A percentile compares a stretch with the other conserved stretches of the same genome.
Evolutionary conservation across 1,284 basidiomycete species (phyloP).

Genomic region (Rhodotorula mucilaginosa): DNA sequence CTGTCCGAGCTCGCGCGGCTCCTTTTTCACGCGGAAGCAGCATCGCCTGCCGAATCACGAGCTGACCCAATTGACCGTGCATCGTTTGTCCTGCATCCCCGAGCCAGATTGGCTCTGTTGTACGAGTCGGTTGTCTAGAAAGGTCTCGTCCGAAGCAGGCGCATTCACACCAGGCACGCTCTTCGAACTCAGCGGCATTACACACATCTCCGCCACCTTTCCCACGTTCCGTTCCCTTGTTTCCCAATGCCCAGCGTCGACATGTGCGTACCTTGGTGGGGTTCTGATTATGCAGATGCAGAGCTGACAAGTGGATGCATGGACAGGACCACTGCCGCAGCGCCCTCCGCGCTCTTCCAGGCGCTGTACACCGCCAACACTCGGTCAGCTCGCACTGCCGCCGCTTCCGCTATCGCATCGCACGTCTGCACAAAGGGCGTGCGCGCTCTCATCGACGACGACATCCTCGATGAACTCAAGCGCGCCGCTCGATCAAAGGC

Average conservation of each 20-base stretch:
- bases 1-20: not conserved
- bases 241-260: conserved; percentile 2
- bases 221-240: not conserved
- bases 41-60: not conserved
- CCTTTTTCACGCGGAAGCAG: not conserved
- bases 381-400: conserved; percentile 40
- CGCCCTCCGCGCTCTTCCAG: conserved; percentile 45
- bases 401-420: conserved; percentile 49
- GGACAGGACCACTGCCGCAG: conserved; percentile 13
- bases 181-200: not conserved
- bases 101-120: not conserved
- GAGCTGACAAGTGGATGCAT: not conserved
- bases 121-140: not conserved
- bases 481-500: conserved; percentile 84
- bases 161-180: not conserved
- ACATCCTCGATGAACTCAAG: conserved; percentile 49
- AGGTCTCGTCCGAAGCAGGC: not conserved
- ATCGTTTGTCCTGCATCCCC: not conserved
- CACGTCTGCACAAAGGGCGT: conserved; percentile 49
- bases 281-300: not conserved
- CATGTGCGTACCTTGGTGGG: not conserved
- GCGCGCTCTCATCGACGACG: conserved; percentile 47
- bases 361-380: conserved; percentile 42
- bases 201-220: not conserved
- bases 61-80: not conserved